phyloP scores from a whole-genome alignment of 495 filamentous ascomycete genomes.

The Neurospora sp. region DNA sequence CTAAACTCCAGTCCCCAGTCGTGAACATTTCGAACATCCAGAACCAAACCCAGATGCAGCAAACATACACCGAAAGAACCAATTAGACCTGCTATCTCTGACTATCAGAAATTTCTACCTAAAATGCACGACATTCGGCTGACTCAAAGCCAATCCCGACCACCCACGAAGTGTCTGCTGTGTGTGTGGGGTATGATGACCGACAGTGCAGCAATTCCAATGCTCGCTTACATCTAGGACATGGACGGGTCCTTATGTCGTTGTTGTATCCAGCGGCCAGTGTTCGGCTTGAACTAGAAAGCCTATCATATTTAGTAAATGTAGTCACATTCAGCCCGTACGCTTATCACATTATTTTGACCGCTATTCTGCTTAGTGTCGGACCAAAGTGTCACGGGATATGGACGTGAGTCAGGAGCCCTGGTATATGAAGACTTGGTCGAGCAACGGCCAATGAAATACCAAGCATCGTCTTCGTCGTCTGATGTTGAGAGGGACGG shows the following conservation, averaged over 20 bases:
- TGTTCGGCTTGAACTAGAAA: background rate
- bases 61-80: background rate
- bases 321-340: background rate
- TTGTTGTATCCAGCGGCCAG: background rate
- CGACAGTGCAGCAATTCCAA: background rate
- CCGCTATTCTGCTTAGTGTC: background rate
- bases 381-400: background rate
- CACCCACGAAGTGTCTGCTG: background rate
- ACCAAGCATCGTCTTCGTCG: background rate
- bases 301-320: too few relatives aligned
- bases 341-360: background rate
- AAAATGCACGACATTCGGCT: background rate
- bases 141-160: background rate
- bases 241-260: background rate
- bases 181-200: background rate
- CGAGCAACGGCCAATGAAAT: background rate
- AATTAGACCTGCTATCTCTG: background rate
- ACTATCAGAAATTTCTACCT: background rate
- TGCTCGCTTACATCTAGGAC: background rate
- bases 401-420: background rate
- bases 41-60: too few relatives aligned
- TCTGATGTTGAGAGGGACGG: background rate
- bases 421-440: background rate
- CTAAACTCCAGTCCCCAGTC: background rate
- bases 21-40: background rate